Conservation (phyloP, 2,329 filamentous ascomycete genomes). For the Biscogniauxia sp. region DNA sequence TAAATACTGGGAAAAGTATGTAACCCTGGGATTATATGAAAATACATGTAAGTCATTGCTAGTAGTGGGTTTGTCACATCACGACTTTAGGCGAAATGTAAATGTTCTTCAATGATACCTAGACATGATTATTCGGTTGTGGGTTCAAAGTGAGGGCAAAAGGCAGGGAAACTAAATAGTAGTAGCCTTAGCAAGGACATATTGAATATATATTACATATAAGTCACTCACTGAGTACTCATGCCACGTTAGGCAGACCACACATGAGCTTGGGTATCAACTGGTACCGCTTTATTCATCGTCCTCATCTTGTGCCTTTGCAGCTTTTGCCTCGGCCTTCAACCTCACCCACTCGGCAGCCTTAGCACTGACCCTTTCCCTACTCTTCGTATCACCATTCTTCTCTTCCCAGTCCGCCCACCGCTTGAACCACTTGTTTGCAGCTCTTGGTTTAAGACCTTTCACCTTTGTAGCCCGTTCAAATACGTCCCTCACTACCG, state of each 20-base stretch:
- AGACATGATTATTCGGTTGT: too few species aligned
- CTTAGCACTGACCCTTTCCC: constrained; percentile 67
- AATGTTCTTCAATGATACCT: too few species aligned
- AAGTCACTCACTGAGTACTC: not conserved
- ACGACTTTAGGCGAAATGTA: too few species aligned
- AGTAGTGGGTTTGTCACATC: not conserved
- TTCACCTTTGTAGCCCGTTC: constrained; percentile 71
- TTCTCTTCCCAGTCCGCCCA: constrained; percentile 89
- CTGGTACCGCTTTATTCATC: constrained; percentile 19
- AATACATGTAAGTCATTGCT: not conserved
- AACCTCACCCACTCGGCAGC: constrained; percentile 68
- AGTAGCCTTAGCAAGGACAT: not conserved
- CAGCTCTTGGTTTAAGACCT: constrained; percentile 76
- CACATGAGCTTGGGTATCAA: not conserved
- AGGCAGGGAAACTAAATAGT: too few species aligned
- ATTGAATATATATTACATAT: not conserved
- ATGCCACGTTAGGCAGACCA: not conserved
- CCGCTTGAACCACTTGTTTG: constrained; percentile 84
- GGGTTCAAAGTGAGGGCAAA: too few species aligned
- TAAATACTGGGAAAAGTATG: not conserved
- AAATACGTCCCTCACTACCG: constrained; percentile 71
- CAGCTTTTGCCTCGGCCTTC: constrained; percentile 38
- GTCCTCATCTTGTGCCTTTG: constrained; percentile 29
- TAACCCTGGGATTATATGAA: not conserved
- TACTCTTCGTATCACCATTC: constrained; percentile 65